Conservation (phyloP, 1,284 basidiomycete genomes). For the Coriolopsis trogii region DNA sequence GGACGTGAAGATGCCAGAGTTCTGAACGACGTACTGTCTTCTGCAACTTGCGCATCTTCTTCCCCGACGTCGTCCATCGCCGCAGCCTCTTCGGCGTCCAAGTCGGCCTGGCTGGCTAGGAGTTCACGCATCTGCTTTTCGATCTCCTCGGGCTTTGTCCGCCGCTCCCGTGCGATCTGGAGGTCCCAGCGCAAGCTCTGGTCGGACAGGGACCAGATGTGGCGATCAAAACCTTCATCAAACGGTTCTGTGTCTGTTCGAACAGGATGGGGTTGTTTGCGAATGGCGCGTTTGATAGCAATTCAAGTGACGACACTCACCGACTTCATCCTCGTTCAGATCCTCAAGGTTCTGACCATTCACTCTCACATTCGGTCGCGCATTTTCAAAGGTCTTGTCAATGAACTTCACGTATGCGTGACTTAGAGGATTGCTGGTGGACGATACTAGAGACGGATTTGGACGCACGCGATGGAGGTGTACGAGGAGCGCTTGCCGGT, state of each 20-base stretch:
- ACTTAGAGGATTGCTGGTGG: constrained; percentile 5
- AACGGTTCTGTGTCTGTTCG: constrained; percentile 71
- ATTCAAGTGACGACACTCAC: constrained; percentile 35
- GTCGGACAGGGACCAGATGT: constrained; percentile 29
- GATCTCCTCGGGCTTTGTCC: constrained; percentile 23
- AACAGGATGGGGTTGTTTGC: neutral
- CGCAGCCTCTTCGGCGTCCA: constrained; percentile 25
- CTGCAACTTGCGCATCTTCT: constrained; percentile 6
- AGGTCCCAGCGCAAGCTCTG: constrained; percentile 28
- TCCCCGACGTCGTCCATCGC: constrained; percentile 21
- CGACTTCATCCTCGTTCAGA: constrained; percentile 55
- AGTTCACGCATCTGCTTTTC: constrained; percentile 26
- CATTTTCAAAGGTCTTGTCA: constrained; percentile 61
- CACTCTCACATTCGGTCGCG: constrained; percentile 72
- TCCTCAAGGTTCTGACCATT: constrained; percentile 81
- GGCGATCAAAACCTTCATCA: constrained; percentile 57
- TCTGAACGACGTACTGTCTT: constrained; percentile 19
- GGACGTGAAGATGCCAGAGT: neutral
- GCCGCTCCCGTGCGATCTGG: constrained; percentile 25
- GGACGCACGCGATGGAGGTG: constrained; percentile 52
- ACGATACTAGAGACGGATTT: neutral
- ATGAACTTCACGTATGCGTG: constrained; percentile 48
- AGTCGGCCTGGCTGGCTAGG: constrained; percentile 18
- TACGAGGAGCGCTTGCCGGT: constrained; percentile 48
- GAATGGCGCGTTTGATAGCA: neutral